Percentiles rank a stretch among this genome's conserved stretches.
These are phyloP conservation scores for Batrachochytrium dendrobatidis DNA, from an alignment of 371 early-diverging fungal genomes.

Conservation along the genomic window DNA sequence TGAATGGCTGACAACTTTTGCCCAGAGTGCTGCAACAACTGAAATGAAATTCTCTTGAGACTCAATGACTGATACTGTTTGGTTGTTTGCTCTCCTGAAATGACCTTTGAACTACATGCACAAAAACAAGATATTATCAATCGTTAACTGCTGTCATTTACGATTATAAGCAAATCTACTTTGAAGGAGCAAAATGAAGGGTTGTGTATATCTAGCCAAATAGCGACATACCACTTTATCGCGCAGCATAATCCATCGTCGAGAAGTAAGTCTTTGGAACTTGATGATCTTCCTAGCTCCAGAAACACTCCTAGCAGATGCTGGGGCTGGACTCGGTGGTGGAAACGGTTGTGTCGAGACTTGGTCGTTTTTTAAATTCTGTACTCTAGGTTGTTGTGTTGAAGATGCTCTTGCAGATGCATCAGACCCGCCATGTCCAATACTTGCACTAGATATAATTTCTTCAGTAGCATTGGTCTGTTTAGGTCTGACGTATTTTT, in stretches of 20 bases:
- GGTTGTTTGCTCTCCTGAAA: neutral
- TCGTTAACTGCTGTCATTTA: no score
- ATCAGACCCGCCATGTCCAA: neutral
- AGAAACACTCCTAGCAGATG: no score
- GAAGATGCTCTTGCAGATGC: neutral
- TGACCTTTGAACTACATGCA: neutral
- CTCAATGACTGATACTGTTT: neutral
- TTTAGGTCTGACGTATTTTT: no score
- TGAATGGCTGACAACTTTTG: neutral
- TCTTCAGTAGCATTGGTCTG: no score
- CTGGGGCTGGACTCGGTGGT: neutral
- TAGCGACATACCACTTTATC: neutral
- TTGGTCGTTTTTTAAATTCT: neutral
- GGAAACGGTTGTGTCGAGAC: neutral
- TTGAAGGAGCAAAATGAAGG: no score
- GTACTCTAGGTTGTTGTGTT: neutral
- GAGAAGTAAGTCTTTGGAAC: neutral
- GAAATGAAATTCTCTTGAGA: neutral
- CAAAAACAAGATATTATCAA: neutral
- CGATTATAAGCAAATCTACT: no score
- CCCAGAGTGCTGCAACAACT: neutral
- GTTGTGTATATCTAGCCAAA: neutral
- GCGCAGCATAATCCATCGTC: conserved; percentile 1
- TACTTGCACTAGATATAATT: no score
- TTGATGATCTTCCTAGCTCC: no score